Base-by-base conservation (phyloP, 2,329 filamentous ascomycete genomes). In the Neonectria coccinea region DNA sequence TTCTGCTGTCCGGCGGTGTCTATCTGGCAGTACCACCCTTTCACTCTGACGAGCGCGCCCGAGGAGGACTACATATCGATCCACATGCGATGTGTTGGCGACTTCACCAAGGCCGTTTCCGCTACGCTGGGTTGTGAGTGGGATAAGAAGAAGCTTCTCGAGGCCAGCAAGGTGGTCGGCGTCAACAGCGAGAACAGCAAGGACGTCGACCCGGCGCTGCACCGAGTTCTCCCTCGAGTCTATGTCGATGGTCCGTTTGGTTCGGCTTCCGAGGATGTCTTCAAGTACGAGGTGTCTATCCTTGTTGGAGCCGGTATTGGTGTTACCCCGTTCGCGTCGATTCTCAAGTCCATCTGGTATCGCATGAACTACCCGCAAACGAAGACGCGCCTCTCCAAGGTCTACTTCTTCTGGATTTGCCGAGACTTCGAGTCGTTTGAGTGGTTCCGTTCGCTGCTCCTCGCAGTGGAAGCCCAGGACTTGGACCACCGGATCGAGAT, bases 381-480 rank as follows among this genome's bases (percentile, higher is more conserved):
- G 79, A 91, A 91, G 81, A 94, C 92, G 3, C 86, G 92, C 4
- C 85, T 97, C 47, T 86, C 90, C 74, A 97, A 96, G 79, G 92
- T 97, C 25, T 97, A 96, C 83, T 96, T 96, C 83, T 94, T 96
- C 86, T 96, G 93, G 93, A 90, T 96, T 67, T 95, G 92, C 84
- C 87, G 92, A 79, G 92, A 96, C 79, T 95, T 95, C 75, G 92
- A 91, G 36, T 93, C 91, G 0, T 94, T 96, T 73, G 92, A 96
- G 83, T 97, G 93, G 93, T 96, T 96, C 85, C 87, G 92, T 54
- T 94, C 91, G 27, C 82, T 97, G 65, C 86, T 97, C 16, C 85
- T 94, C 67, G 93, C 93, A 59, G 95, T 97, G 73, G 93, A 96
- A 80, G 91, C 91, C 0, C 92, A 96, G 81, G 93, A 97, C 80